phyloP scores from a whole-genome alignment of 257 asterid genomes.

The Thymus mandschuricus region DNA sequence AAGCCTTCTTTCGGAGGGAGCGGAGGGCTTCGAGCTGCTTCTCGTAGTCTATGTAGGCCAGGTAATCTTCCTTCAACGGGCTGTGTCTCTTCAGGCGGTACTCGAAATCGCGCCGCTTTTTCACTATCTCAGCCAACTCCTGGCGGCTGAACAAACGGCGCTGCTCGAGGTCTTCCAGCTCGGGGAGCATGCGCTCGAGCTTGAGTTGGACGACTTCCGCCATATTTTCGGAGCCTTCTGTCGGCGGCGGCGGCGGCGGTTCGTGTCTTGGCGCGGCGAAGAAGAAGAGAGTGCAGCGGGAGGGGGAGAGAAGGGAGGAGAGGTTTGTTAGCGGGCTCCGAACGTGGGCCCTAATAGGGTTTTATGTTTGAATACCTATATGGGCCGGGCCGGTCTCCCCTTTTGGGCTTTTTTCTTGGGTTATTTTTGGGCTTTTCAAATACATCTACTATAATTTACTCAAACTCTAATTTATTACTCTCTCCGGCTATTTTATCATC shows the following conservation, averaged over 20 bases:
- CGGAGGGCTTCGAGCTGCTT: slow-evolving; percentile 78
- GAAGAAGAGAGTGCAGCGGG: background rate
- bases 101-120: slow-evolving; percentile 92
- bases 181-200: slow-evolving; percentile 92
- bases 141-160: slow-evolving; percentile 74
- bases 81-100: slow-evolving; percentile 89
- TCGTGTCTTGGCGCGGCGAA: slow-evolving; percentile 1
- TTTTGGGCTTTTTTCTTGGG: slow-evolving; percentile 20
- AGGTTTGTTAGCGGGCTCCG: slow-evolving; percentile 26
- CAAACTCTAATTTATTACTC: no score
- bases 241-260: background rate
- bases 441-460: no score
- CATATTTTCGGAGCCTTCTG: slow-evolving; percentile 38
- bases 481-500: no score
- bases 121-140: slow-evolving; percentile 87
- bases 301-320: background rate
- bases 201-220: slow-evolving; percentile 90
- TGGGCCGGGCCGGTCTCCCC: slow-evolving; percentile 35
- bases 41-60: slow-evolving; percentile 77
- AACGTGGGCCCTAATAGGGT: slow-evolving; percentile 2
- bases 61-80: slow-evolving; percentile 75
- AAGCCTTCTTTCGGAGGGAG: slow-evolving; percentile 63
- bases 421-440: background rate
- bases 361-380: background rate
- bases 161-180: slow-evolving; percentile 80